Conservation (phyloP, 1,284 basidiomycete species). For the Malassezia brasiliensis region DNA sequence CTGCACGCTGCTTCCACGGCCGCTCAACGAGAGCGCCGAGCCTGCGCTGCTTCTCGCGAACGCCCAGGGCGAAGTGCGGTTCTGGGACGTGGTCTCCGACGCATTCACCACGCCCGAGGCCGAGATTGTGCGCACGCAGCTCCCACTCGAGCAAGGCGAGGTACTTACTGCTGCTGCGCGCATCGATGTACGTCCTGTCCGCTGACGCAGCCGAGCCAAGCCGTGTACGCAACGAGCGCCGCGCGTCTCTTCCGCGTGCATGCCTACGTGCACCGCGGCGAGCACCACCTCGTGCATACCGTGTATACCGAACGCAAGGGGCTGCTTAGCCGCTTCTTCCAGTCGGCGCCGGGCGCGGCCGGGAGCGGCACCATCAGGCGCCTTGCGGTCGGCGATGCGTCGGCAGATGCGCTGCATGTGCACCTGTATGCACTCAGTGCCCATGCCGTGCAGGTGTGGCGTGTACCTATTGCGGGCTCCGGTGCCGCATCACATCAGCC, state of each 20-base stretch:
- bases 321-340: constrained; percentile 36
- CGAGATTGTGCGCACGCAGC: not conserved
- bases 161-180: constrained; percentile 4
- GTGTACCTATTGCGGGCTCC: constrained; percentile 29
- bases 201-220: constrained; percentile 7
- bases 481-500: constrained; percentile 40
- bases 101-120: not conserved
- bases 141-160: constrained; percentile 9
- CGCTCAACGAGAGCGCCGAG: constrained; percentile 14
- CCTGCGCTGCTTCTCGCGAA: constrained; percentile 11
- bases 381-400: constrained; percentile 25
- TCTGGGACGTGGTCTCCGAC: constrained; percentile 16
- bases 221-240: constrained; percentile 5
- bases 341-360: constrained; percentile 21
- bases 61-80: constrained; percentile 1
- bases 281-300: not conserved
- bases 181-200: not conserved
- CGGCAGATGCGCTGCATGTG: constrained; percentile 17
- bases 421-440: constrained; percentile 34
- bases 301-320: constrained; percentile 31
- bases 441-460: constrained; percentile 39
- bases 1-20: constrained; percentile 11
- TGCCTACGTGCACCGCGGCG: constrained; percentile 8
- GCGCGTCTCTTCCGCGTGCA: constrained; percentile 11
- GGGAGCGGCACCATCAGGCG: constrained; percentile 22